Evolutionary conservation across 441 rosid genomes (phyloP), one percentile per base, ranked within the genome.

Genomic region (Populus hybrid): DNA sequence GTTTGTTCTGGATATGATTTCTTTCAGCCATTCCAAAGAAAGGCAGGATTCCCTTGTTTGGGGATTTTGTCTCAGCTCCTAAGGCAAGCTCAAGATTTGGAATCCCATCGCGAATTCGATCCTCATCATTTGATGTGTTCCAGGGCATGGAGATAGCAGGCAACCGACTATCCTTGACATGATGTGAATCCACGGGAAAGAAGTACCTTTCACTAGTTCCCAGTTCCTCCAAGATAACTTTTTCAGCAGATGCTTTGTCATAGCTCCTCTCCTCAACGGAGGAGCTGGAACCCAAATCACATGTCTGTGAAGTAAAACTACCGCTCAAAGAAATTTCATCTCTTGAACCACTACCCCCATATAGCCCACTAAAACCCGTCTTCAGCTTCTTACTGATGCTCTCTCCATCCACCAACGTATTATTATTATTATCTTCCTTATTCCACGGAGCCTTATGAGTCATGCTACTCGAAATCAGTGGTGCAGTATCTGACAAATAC

Each of bases 71-170:
- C 77, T 94, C 95, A 2, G 86, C 99, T 82, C 95, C 99, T 83
- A 94, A 86, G 72, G 97, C 98, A 79, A 96, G 98, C 84, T 96
- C 95, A 3, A 96, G 97, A 82, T 92, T 90, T n/a, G 98, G 99
- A 67, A 84, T 77, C 74, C 76, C 87, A 73, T 87, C 90, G 30
- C 12, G 75, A 77, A 70, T 57, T 77, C 30, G 83, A 67, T 73
- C 80, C 77, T 76, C 85, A 67, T 83, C 84, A 76, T 80, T 74
- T 7, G 81, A 76, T 21, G 84, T 74, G 40, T 67, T 76, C 86
- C 89, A 83, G 2, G 84, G 81, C 70, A 84, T 75, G 34, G 86
- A 80, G 81, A 77, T 79, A 65, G 81, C 81, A 12, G 72, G 88
- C 76, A 81, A 65, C 73, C 36, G 89, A 30, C 83, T 71, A 81